Evolutionary conservation across 805 yeast genomes (phyloP).

Genomic region (Ogataea angusta): DNA sequence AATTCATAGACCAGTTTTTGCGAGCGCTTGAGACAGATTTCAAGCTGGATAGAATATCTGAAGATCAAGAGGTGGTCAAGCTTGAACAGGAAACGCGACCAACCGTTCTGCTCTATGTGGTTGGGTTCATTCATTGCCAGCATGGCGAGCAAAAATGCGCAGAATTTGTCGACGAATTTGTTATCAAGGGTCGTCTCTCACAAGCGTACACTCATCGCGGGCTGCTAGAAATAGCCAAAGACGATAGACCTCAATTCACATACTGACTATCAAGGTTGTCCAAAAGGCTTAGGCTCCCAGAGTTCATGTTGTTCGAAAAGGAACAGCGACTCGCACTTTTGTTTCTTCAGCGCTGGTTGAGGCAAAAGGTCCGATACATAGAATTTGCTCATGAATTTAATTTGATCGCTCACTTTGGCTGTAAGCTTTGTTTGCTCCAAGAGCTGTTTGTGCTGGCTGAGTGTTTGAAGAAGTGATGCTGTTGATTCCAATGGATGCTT

Average conservation of each 20-base stretch:
- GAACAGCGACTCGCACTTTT: conserved; percentile 1
- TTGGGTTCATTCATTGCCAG: conserved; percentile 29
- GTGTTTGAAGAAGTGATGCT: conserved; percentile 4
- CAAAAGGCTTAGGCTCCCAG: conserved; percentile 60
- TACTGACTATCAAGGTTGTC: conserved; percentile 23
- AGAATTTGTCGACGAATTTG: conserved; percentile 28
- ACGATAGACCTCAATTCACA: background rate
- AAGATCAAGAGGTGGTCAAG: conserved; percentile 14
- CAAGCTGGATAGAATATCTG: conserved; percentile 7
- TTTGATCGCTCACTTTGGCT: conserved; percentile 16
- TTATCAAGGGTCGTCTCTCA: conserved; percentile 25
- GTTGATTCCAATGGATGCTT: conserved; percentile 5
- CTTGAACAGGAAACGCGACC: conserved; percentile 19
- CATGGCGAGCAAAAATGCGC: conserved; percentile 19
- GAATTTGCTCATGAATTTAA: conserved; percentile 22
- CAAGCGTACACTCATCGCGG: conserved; percentile 27
- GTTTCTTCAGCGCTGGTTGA: conserved; percentile 6
- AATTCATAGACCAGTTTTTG: conserved; percentile 25
- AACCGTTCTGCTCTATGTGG: conserved; percentile 19
- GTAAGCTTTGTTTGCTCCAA: conserved; percentile 8
- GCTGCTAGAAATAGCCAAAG: conserved; percentile 20
- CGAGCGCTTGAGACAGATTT: conserved; percentile 7
- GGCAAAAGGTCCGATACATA: conserved; percentile 17
- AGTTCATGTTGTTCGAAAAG: conserved; percentile 34
- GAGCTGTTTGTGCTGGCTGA: conserved; percentile 9